Conservation (phyloP, 257 asterid genomes). For the Coffea canephora region DNA sequence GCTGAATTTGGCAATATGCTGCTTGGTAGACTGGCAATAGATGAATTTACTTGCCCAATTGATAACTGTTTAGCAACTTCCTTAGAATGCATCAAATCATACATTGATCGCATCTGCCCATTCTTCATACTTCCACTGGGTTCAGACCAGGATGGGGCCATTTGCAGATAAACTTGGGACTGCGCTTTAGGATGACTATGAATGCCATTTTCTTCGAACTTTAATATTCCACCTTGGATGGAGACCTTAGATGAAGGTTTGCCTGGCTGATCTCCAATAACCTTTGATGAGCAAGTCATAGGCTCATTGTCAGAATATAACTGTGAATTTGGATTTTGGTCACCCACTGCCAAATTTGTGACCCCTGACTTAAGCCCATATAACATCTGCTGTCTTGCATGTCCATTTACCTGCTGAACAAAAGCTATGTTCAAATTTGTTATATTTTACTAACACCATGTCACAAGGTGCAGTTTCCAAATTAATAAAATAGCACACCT, state of each 20-base stretch:
- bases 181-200: constrained; percentile 28
- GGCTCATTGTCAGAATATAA: constrained; percentile 26
- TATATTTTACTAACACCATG: constrained; percentile 26
- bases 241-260: constrained; percentile 28
- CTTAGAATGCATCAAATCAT: constrained; percentile 24
- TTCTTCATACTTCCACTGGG: constrained; percentile 41
- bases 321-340: constrained; percentile 19
- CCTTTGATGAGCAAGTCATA: constrained; percentile 29
- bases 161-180: constrained; percentile 36
- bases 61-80: constrained; percentile 28
- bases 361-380: constrained; percentile 26
- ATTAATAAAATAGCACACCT: constrained; percentile 28
- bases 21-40: constrained; percentile 32
- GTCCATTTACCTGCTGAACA: constrained; percentile 36
- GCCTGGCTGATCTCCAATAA: constrained; percentile 24
- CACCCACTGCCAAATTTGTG: constrained; percentile 27
- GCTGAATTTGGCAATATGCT: constrained; percentile 29
- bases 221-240: constrained; percentile 22
- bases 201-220: constrained; percentile 25
- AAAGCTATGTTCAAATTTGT: constrained; percentile 7
- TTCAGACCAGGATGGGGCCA: constrained; percentile 59
- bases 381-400: constrained; percentile 32
- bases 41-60: constrained; percentile 34
- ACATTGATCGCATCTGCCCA: constrained; percentile 34
- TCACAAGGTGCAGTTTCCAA: constrained; percentile 27